These are phyloP conservation scores for Deinandra increscens DNA, from an alignment of 129 eudicot species.

Conservation along the genomic window DNA sequence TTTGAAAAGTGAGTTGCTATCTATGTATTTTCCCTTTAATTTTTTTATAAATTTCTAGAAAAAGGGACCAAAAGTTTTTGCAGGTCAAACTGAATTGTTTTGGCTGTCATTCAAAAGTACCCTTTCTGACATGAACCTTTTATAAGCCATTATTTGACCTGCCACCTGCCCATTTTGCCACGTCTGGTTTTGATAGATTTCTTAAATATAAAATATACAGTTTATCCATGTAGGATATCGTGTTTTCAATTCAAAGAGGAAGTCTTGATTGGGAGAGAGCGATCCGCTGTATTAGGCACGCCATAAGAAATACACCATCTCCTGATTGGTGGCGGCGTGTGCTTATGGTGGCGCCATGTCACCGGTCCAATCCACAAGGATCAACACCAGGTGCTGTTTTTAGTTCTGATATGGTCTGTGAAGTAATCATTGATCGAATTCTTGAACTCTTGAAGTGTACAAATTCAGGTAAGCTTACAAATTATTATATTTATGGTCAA, in stretches of 20 bases:
- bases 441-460: conserved; percentile 77
- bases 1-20: not conserved
- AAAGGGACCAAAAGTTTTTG: not conserved
- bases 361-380: conserved; percentile 53
- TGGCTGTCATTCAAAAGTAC: not conserved
- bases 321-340: conserved; percentile 98
- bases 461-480: conserved; percentile 61
- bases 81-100: not conserved
- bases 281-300: conserved; percentile 81
- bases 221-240: conserved; percentile 59
- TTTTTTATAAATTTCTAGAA: not conserved
- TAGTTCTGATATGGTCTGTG: conserved; percentile 86
- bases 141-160: not conserved
- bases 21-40: not conserved
- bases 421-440: conserved; percentile 81
- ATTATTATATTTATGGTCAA: not conserved
- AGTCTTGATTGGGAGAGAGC: conserved; percentile 94
- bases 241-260: conserved; percentile 71
- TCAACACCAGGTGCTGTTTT: conserved; percentile 91
- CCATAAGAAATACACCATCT: conserved; percentile 82
- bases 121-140: not conserved
- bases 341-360: conserved; percentile 82
- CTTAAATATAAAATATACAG: not conserved
- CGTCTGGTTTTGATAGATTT: not conserved
- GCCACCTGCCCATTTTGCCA: not conserved